Percentiles rank a stretch among this genome's conserved stretches.
These are phyloP conservation scores for Dorcoceras hygrometricum DNA, from an alignment of 257 asterid genomes.

Conservation along the genomic window DNA sequence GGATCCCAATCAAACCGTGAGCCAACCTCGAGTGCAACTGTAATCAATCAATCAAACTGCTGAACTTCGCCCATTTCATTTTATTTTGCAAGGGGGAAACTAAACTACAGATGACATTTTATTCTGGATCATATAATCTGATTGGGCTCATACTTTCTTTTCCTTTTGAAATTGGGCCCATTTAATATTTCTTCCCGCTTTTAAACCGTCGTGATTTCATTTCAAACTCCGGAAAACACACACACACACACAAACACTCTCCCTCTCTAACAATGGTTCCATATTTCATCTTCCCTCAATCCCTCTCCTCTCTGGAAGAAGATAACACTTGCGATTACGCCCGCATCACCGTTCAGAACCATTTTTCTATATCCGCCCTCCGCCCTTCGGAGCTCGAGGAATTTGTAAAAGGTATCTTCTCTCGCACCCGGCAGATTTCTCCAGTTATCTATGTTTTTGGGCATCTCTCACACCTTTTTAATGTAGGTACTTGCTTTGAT, in stretches of 20 bases:
- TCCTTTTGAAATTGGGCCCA: background rate
- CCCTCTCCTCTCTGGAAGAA: slow-evolving; percentile 59
- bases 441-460: background rate
- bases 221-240: slow-evolving; percentile 24
- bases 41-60: too few species aligned
- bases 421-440: slow-evolving; percentile 6
- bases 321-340: slow-evolving; percentile 38
- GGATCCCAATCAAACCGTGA: too few species aligned
- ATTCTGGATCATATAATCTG: too few species aligned
- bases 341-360: slow-evolving; percentile 51
- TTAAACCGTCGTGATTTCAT: background rate
- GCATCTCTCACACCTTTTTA: background rate
- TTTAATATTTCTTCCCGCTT: slow-evolving; percentile 9
- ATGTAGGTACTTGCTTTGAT: slow-evolving; percentile 75
- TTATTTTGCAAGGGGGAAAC: too few species aligned
- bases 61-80: too few species aligned
- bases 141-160: too few species aligned
- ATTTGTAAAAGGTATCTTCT: slow-evolving; percentile 69
- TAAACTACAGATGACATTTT: too few species aligned
- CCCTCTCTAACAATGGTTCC: slow-evolving; percentile 52
- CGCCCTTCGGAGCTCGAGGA: slow-evolving; percentile 76
- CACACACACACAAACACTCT: background rate
- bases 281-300: slow-evolving; percentile 66
- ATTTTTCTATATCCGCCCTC: slow-evolving; percentile 40
- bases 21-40: too few species aligned